Conservation (phyloP, 139 green algal species). For the Chlamydomonas sp. region DNA sequence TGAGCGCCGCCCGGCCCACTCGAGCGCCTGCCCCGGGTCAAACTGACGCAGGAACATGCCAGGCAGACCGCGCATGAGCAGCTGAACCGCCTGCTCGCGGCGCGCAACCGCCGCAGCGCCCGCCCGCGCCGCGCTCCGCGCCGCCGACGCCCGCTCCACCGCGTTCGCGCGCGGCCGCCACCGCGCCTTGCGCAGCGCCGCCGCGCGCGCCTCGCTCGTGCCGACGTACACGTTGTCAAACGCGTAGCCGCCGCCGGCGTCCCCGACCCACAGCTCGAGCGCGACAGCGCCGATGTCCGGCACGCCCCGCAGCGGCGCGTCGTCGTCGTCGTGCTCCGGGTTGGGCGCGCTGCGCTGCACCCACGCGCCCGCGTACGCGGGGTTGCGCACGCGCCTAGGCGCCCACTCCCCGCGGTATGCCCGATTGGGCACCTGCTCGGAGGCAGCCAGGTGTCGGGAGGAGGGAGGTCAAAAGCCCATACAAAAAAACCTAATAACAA, state of each 20-base stretch:
- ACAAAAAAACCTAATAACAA: too few relatives aligned
- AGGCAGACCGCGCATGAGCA: too few relatives aligned
- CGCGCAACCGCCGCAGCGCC: too few relatives aligned
- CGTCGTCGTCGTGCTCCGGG: constrained; percentile 2
- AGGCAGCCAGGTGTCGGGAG: too few relatives aligned
- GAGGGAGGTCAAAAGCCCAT: too few relatives aligned
- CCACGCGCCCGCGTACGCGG: constrained; percentile 79
- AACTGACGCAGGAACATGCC: too few relatives aligned
- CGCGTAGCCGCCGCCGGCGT: constrained; percentile 3
- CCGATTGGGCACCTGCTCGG: constrained; percentile 50
- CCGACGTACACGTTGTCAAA: constrained; percentile 19
- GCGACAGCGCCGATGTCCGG: constrained; percentile 10
- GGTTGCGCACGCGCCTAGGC: constrained; percentile 72
- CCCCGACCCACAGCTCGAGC: constrained; percentile 13
- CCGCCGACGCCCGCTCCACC: too few relatives aligned
- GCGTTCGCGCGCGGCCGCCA: too few relatives aligned
- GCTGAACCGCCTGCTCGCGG: too few relatives aligned
- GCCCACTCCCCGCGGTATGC: constrained; percentile 77
- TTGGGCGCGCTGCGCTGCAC: constrained; percentile 13
- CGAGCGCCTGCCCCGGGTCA: too few relatives aligned
- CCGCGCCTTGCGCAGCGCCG: background rate
- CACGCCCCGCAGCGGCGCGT: constrained; percentile 10
- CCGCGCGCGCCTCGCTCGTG: background rate
- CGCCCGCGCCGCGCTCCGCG: too few relatives aligned
- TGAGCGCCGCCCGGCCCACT: too few relatives aligned